A percentile compares a stretch with the other conserved stretches of the same genome.
Conservation (phyloP, 1,284 basidiomycete genomes). For the Trametes sp. region DNA sequence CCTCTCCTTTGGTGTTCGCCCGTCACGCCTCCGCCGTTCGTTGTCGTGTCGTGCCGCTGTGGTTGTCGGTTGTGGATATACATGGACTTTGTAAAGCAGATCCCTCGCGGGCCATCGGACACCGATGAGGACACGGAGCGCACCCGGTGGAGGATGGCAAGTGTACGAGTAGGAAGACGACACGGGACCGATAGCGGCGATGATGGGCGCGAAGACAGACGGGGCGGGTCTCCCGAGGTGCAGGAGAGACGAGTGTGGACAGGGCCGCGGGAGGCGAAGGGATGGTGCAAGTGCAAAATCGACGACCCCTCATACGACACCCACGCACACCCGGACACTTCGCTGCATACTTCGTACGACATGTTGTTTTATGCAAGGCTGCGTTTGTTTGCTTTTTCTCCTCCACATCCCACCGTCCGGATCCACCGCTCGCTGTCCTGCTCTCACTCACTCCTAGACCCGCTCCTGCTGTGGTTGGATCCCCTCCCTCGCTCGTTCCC, state of each 20-base stretch:
- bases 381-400: slow-evolving; percentile 24
- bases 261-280: slow-evolving; percentile 12
- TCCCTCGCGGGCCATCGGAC: slow-evolving; percentile 23
- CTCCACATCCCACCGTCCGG: slow-evolving; percentile 6
- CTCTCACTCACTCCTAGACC: neutral
- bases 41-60: slow-evolving; percentile 28
- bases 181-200: neutral
- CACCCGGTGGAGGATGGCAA: slow-evolving; percentile 26
- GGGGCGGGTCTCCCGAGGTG: neutral
- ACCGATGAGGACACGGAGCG: slow-evolving; percentile 21
- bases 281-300: slow-evolving; percentile 33
- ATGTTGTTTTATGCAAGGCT: slow-evolving; percentile 32
- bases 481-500: slow-evolving; percentile 7
- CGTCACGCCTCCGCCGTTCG: slow-evolving; percentile 31
- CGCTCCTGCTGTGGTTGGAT: neutral
- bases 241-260: slow-evolving; percentile 8
- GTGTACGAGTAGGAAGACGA: slow-evolving; percentile 25
- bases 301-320: slow-evolving; percentile 26
- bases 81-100: slow-evolving; percentile 29
- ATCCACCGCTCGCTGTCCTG: slow-evolving; percentile 15
- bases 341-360: slow-evolving; percentile 34
- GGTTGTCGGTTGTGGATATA: slow-evolving; percentile 34
- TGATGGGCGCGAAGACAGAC: neutral
- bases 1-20: slow-evolving; percentile 32
- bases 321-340: slow-evolving; percentile 34